Conservation (phyloP, 345 rosid species). For the Clarkia xantiana region DNA sequence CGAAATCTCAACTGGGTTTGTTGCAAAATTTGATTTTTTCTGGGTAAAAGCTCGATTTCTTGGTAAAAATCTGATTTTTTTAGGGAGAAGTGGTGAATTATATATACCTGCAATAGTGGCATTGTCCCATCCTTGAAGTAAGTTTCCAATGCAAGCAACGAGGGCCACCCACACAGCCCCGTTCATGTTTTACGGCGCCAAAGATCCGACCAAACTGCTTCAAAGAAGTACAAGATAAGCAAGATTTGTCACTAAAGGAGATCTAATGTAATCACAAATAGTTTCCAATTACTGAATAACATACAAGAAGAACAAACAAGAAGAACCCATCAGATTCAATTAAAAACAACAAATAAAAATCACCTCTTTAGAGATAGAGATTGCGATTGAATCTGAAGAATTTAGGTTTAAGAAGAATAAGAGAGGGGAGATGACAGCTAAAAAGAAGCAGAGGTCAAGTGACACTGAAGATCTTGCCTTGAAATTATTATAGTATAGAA, state of each 20-base stretch:
- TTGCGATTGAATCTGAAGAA: neutral
- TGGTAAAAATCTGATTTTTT: no score
- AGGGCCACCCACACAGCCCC: conserved; percentile 27
- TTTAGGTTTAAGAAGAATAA: neutral
- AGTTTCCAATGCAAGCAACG: conserved; percentile 26
- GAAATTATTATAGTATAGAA: neutral
- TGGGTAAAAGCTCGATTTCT: no score
- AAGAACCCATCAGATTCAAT: neutral
- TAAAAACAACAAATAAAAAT: neutral
- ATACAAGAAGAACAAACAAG: neutral
- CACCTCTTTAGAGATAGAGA: neutral
- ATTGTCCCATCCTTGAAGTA: conserved; percentile 41
- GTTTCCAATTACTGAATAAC: neutral
- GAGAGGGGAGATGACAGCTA: neutral
- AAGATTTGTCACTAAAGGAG: conserved; percentile 1
- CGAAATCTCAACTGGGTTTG: no score
- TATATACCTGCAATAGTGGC: conserved; percentile 29
- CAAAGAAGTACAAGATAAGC: conserved; percentile 1
- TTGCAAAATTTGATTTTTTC: no score
- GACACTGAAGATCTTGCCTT: conserved; percentile 1
- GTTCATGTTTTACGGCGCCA: conserved; percentile 12
- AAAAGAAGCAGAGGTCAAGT: neutral
- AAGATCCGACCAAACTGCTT: conserved; percentile 3
- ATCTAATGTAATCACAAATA: neutral
- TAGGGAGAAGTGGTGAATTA: neutral